A percentile compares a stretch with the other conserved stretches of the same genome.
Conservation (phyloP, 441 rosid species). For the Hura crepitans region DNA sequence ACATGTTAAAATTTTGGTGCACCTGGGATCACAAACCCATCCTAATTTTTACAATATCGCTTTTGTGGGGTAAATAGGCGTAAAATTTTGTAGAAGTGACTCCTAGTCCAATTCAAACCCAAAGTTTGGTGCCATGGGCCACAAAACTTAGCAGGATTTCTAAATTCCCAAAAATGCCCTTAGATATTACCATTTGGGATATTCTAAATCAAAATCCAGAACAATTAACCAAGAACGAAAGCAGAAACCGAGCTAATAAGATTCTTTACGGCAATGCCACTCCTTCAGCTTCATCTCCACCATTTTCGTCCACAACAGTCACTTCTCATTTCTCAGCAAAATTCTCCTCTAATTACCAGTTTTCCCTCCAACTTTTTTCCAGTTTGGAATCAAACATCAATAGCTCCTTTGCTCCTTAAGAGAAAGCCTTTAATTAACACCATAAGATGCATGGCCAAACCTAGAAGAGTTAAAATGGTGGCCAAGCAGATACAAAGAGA, state of each 20-base stretch:
- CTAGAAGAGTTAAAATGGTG: constrained; percentile 83
- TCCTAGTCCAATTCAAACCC: too few species aligned
- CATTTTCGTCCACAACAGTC: constrained; percentile 27
- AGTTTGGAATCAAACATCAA: constrained; percentile 27
- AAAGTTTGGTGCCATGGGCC: too few species aligned
- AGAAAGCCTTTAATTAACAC: constrained; percentile 23
- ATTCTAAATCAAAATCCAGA: background rate
- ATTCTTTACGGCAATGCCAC: constrained; percentile 28
- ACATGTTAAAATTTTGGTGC: too few species aligned
- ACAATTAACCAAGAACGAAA: background rate
- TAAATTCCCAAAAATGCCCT: constrained; percentile 2
- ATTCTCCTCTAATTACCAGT: constrained; percentile 25
- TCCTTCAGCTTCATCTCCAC: constrained; percentile 17
- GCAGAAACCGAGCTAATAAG: background rate
- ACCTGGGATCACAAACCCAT: too few species aligned
- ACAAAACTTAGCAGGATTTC: too few species aligned
- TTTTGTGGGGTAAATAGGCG: too few species aligned
- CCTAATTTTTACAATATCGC: too few species aligned
- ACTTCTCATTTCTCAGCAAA: constrained; percentile 21
- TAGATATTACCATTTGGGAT: background rate
- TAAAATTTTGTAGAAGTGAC: too few species aligned
- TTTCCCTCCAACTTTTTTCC: constrained; percentile 23
- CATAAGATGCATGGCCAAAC: constrained; percentile 79
- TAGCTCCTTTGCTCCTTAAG: constrained; percentile 26
- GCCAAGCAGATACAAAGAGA: constrained; percentile 82